Evolutionary conservation across 257 asterid species (phyloP).

Genomic region (Solanum etuberosum): DNA sequence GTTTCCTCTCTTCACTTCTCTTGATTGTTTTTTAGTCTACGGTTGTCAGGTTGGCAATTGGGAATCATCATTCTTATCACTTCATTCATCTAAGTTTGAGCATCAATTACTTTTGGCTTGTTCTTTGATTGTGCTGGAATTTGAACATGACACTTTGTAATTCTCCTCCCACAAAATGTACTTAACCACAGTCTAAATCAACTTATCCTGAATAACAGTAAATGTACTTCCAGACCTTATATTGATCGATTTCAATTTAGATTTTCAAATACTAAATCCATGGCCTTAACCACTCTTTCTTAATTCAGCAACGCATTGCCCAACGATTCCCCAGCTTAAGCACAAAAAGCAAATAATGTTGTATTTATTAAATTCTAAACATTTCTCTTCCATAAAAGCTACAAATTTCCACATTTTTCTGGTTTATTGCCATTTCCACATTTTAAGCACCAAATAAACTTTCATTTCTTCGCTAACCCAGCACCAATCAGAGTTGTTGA

Average conservation of each 20-base stretch:
- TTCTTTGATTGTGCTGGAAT: not conserved
- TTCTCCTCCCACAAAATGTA: not conserved
- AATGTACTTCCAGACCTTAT: not conserved
- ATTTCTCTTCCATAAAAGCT: not conserved
- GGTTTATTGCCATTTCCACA: not conserved
- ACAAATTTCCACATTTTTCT: not conserved
- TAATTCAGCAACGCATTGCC: not conserved
- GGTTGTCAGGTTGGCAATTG: not conserved
- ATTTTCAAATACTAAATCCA: not conserved
- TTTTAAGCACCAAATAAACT: not conserved
- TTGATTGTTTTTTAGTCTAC: not conserved
- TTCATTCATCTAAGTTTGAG: not conserved
- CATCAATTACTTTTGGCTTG: not conserved
- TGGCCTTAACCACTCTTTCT: not conserved
- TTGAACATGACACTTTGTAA: not conserved
- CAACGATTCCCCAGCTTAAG: not conserved
- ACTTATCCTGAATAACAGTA: not conserved
- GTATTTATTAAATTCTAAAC: not conserved
- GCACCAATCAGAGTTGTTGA: not conserved
- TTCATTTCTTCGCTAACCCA: not conserved
- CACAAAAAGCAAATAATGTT: not conserved
- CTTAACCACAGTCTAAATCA: not conserved
- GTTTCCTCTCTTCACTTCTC: not conserved
- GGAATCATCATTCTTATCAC: not conserved
- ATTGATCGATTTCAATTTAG: not conserved